These are phyloP conservation scores for Ceratobasidium theobromae DNA, from an alignment of 1,284 basidiomycete species.

Conservation along the genomic window DNA sequence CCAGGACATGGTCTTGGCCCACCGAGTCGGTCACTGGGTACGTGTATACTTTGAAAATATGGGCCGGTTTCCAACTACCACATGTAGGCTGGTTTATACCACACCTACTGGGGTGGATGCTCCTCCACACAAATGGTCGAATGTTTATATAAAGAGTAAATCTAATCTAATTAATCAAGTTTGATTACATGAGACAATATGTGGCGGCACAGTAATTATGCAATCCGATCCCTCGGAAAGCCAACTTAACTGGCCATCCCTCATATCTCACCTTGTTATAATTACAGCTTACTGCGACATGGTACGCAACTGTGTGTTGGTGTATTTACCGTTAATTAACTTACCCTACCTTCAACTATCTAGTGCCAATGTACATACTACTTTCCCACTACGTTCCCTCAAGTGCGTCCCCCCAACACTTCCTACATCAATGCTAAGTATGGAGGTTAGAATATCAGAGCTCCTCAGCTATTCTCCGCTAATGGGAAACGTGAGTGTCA, in stretches of 20 bases:
- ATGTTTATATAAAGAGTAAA: too few relatives aligned
- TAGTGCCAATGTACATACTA: conserved; percentile 34
- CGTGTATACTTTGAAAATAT: not conserved
- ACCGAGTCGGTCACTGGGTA: conserved; percentile 38
- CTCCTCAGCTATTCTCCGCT: conserved; percentile 33
- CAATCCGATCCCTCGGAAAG: too few relatives aligned
- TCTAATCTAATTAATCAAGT: too few relatives aligned
- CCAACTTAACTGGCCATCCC: conserved; percentile 29
- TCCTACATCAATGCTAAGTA: conserved; percentile 33
- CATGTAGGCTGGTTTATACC: not conserved
- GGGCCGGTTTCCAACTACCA: too few relatives aligned
- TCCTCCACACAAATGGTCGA: too few relatives aligned
- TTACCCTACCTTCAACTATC: not conserved
- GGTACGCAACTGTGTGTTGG: conserved; percentile 5
- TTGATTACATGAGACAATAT: too few relatives aligned
- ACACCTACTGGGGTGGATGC: not conserved
- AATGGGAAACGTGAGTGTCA: conserved; percentile 34
- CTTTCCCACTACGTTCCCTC: conserved; percentile 34
- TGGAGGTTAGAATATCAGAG: conserved; percentile 32
- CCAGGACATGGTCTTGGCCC: conserved; percentile 37
- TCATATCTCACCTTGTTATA: conserved; percentile 31
- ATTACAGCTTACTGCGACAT: conserved; percentile 28
- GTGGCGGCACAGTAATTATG: too few relatives aligned
- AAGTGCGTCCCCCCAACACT: conserved; percentile 22
- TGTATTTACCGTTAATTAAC: not conserved